These are phyloP conservation scores for Thraustochytrium sp. DNA, from an alignment of 352 stramenopile genomes.

Conservation along the genomic window DNA sequence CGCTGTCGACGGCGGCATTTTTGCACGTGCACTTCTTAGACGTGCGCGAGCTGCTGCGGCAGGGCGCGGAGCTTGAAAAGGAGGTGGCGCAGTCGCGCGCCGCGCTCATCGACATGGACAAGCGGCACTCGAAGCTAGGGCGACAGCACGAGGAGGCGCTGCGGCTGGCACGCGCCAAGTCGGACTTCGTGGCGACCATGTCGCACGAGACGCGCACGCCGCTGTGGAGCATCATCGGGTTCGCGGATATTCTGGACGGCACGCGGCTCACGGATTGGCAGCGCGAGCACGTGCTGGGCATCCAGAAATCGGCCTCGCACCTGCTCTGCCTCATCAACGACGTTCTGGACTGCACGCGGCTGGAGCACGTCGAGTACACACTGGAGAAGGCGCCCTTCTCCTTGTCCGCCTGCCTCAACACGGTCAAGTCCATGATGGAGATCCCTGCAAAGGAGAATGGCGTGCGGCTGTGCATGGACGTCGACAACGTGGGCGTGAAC, in stretches of 20 bases:
- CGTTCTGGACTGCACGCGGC: slow-evolving; percentile 53
- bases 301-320: slow-evolving; percentile 39
- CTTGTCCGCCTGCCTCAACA: neutral
- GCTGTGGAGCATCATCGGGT: slow-evolving; percentile 55
- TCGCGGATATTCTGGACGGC: slow-evolving; percentile 49
- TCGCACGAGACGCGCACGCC: slow-evolving; percentile 53
- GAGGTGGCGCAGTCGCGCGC: neutral
- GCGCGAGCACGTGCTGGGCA: neutral
- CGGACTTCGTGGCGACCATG: slow-evolving; percentile 39
- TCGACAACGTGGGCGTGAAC: neutral
- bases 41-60: neutral
- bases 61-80: slow-evolving; percentile 15
- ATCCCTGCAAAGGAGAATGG: slow-evolving; percentile 1
- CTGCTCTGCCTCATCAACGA: slow-evolving; percentile 53
- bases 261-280: slow-evolving; percentile 50
- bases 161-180: neutral
- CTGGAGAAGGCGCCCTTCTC: slow-evolving; percentile 14
- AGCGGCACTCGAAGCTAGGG: neutral
- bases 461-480: neutral
- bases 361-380: slow-evolving; percentile 43
- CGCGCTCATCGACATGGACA: slow-evolving; percentile 19
- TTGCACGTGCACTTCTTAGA: neutral
- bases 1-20: neutral
- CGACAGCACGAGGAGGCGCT: slow-evolving; percentile 7
- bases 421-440: slow-evolving; percentile 25